These are phyloP conservation scores for Leishmania martiniquensis DNA, from an alignment of 208 protist genomes.

Conservation along the genomic window DNA sequence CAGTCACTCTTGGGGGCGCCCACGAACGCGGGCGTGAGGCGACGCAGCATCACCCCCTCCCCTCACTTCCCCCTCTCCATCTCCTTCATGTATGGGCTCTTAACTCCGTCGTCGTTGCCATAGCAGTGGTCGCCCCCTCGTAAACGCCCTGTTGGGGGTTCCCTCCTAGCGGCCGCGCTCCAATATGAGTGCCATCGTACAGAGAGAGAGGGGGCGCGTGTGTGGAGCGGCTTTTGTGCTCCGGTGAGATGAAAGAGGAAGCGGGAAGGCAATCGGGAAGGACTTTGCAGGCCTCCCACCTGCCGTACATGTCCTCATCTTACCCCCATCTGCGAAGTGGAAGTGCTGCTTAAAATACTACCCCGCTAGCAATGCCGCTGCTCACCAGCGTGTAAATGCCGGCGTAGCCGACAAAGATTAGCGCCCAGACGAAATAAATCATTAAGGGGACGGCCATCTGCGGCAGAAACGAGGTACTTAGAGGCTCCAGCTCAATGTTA, in stretches of 20 bases:
- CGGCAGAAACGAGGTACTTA: constrained; percentile 25
- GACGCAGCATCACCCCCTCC: too few species aligned
- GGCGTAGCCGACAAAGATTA: constrained; percentile 28
- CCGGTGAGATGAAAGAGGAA: not conserved
- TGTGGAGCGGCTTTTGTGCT: not conserved
- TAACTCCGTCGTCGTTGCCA: too few species aligned
- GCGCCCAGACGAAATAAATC: constrained; percentile 9
- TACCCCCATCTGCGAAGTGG: not conserved
- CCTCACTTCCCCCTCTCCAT: too few species aligned
- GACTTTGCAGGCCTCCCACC: not conserved
- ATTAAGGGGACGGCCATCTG: constrained; percentile 25
- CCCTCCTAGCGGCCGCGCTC: not conserved
- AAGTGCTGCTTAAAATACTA: not conserved
- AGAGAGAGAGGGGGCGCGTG: not conserved
- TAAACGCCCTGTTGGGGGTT: not conserved
- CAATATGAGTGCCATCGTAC: not conserved
- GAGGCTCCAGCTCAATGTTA: constrained; percentile 35
- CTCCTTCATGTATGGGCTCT: too few species aligned
- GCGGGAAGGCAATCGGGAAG: too few species aligned
- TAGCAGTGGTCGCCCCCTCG: too few species aligned
- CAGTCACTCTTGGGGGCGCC: too few species aligned
- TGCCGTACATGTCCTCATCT: not conserved
- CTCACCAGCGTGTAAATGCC: constrained; percentile 30
- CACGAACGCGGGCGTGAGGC: too few species aligned
- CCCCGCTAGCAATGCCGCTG: constrained; percentile 21